Base-by-base conservation (phyloP, 139 green algal genomes). In the Chlamydomonas sp. region DNA sequence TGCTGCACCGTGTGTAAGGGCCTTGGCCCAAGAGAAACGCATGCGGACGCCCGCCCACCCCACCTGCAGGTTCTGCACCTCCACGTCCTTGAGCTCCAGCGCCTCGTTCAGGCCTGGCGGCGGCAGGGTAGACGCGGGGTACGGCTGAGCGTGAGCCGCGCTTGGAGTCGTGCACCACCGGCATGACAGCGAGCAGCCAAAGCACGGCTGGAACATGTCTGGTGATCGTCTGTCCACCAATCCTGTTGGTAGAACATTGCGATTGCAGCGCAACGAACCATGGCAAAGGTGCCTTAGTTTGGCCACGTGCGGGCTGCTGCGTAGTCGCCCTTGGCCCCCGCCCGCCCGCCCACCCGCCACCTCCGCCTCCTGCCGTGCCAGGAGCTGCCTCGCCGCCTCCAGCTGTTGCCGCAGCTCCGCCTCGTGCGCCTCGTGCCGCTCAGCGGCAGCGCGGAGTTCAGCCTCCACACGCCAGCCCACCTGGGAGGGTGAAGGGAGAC, bases 61-160 rank as follows among this genome's bases (percentile, higher is more conserved):
- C 57, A 88, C 87, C 78, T 91, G 88, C 59, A 94, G 89, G 66
- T 94, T 96, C 58, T 88, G 87, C 60, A 93, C 88, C 87, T 95
- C 92, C 1, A 62, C 17, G 59, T 96, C 93, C 79, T 91, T 90
- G 0, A 76, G 60, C 1, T 88, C 89, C 67, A 94, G 86, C 2
- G 85, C 91, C 63, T 86, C 89, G 67, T 90, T 88, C 91, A 92
- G 93, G 4, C 76, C 87, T 86, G 85, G 12, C 64, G 57, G 78
- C 16, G 15, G 3, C 7, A 18, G 73, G 17, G 5, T 9, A 49
- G 9, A 31, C 68, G 68, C 68, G 67, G 12, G 20, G 67, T 15
- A 15, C 10, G 12, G 8, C 67, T 72, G 7, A 15, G 67, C 67
- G 10, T 72, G 10, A 72, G 67, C 10, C 31, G 31, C 31, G 31